phyloP scores from a whole-genome alignment of 2,329 filamentous ascomycete genomes.

The Fusarium gaditjirri region DNA sequence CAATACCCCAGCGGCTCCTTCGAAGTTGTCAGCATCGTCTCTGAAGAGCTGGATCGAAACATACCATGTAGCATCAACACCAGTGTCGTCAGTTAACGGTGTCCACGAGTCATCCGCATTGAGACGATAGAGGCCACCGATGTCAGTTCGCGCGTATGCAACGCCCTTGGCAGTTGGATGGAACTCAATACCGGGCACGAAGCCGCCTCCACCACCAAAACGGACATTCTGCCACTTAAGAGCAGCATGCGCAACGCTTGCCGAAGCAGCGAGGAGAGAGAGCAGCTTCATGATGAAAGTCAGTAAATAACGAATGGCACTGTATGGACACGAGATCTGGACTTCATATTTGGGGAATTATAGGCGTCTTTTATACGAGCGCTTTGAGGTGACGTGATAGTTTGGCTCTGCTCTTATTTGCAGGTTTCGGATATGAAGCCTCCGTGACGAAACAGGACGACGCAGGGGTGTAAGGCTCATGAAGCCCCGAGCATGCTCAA shows the following conservation, averaged over 20 bases:
- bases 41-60: fast-evolving
- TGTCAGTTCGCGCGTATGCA: slow-evolving; percentile 31
- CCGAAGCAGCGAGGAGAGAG: slow-evolving; percentile 17
- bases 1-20: slow-evolving; percentile 67
- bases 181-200: slow-evolving; percentile 32
- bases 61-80: slow-evolving; percentile 19
- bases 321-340: fast-evolving
- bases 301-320: neutral
- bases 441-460: slow-evolving; percentile 12
- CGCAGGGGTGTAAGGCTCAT: neutral
- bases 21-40: fast-evolving
- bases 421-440: slow-evolving; percentile 5
- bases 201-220: slow-evolving; percentile 32
- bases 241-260: slow-evolving; percentile 6
- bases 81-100: slow-evolving; percentile 25
- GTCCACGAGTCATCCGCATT: slow-evolving; percentile 37
- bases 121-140: slow-evolving; percentile 34
- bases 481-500: neutral
- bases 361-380: neutral
- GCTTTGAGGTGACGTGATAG: neutral
- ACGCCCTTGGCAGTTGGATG: slow-evolving; percentile 34
- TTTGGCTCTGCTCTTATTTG: neutral
- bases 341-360: neutral
- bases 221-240: slow-evolving; percentile 35
- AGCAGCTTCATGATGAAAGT: slow-evolving; percentile 19